Evolutionary conservation across 805 yeast genomes (phyloP), one percentile per base, ranked within the genome.

Genomic region (Nakazawaea molendinolei): DNA sequence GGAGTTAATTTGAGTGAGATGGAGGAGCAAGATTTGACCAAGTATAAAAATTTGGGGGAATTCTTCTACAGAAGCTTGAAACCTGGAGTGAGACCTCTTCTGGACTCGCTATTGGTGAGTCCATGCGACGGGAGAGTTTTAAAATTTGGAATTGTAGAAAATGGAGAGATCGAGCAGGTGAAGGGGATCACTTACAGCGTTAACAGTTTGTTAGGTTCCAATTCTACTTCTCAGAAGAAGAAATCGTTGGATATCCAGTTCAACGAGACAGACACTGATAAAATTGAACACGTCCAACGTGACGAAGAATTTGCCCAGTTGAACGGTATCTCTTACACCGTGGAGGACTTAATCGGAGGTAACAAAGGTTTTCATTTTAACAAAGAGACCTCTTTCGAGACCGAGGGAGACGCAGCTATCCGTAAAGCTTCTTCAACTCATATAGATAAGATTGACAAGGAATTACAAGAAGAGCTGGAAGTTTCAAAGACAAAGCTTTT

Each of bases 41-140:
- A 80, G 34, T 92, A 81, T 61, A 69, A 69, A 30, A 92, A 92
- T 55, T 69, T 92, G 39, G 80, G 90, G 8, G 96, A 92, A 49
- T 92, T 92, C 49, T 92, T 92, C 60, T 92, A 86, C 60, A 70
- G 99, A 45, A 74, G 73, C 35, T 71, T 92, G 28, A 74, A 67
- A 49, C 84, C 87, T 0, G 95, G 83, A 20, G 76, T 71, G 1
- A 72, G 98, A 45, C 95, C 95, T 2, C 60, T 92, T 18, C 77
- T 72, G 37, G 61, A 65, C n/a, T 63, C 78, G 2, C 73, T 77
- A 36, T 59, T 92, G 34, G 92, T 80, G 7, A 79, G 92, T 23
- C 99, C 99, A 3, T 78, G 95, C 40, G 99, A 92, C 59, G 99
- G 99, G 16, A 79, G 74, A 45, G 81, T 92, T 13, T 63, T 92